These are phyloP conservation scores for Trichoderma semiorbis DNA, from an alignment of 2,329 filamentous ascomycete genomes.

Conservation along the genomic window DNA sequence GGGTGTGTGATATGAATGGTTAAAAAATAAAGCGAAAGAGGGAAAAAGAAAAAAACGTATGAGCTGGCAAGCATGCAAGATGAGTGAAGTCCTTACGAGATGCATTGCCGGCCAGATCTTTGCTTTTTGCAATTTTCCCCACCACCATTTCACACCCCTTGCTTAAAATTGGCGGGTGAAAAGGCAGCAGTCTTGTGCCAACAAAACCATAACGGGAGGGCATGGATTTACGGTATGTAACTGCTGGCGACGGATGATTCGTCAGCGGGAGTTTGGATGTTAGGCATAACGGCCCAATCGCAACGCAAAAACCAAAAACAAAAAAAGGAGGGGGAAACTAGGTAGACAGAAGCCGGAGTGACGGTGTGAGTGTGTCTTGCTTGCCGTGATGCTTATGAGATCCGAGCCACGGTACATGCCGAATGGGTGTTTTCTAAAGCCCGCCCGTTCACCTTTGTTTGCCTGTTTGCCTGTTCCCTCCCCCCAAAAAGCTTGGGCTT, in stretches of 20 bases:
- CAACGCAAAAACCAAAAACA: not conserved
- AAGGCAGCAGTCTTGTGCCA: not conserved
- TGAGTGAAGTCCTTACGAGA: not conserved
- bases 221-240: not conserved
- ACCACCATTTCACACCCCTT: not conserved
- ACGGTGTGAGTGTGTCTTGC: not conserved
- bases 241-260: constrained; percentile 9
- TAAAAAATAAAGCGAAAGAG: not conserved
- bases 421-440: not conserved
- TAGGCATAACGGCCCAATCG: not conserved
- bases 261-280: not conserved
- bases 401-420: not conserved
- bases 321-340: not conserved
- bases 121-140: not conserved
- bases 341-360: not conserved
- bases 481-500: not conserved
- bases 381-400: not conserved
- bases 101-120: not conserved
- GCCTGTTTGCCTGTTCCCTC: not conserved
- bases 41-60: not conserved
- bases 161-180: not conserved
- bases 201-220: not conserved
- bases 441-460: not conserved
- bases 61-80: not conserved
- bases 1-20: not conserved